phyloP scores from a whole-genome alignment of 2,329 filamentous ascomycete species.

The Stagonosporopsis cucurbitacearum region DNA sequence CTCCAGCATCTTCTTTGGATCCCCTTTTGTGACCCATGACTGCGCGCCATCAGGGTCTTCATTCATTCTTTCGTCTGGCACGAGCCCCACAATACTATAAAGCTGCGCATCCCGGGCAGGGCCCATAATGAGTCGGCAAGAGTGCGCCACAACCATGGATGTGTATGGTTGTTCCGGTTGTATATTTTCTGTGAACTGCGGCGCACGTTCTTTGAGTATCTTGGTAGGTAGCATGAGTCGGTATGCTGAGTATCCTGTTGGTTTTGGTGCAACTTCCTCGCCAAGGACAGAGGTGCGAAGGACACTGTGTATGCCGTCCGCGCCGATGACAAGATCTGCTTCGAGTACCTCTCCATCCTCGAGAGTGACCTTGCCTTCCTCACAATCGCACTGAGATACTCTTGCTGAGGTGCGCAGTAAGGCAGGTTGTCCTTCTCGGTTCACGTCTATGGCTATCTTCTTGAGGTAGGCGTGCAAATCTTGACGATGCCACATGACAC shows the following conservation, averaged over 20 bases:
- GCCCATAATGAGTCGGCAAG: constrained; percentile 55
- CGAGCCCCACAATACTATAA: constrained; percentile 54
- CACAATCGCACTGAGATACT: constrained; percentile 52
- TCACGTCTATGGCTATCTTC: constrained; percentile 46
- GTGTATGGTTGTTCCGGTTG: constrained; percentile 51
- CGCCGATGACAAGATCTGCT: constrained; percentile 60
- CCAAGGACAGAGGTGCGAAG: constrained; percentile 33
- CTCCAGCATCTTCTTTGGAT: constrained; percentile 47
- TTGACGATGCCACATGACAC: constrained; percentile 53
- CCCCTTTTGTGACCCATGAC: constrained; percentile 52
- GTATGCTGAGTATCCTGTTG: constrained; percentile 51
- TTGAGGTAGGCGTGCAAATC: constrained; percentile 56
- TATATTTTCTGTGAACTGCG: constrained; percentile 37
- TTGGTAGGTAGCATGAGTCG: constrained; percentile 44
- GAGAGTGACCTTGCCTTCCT: constrained; percentile 52
- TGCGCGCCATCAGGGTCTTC: constrained; percentile 46
- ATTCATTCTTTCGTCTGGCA: constrained; percentile 53
- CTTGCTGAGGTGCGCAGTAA: constrained; percentile 51
- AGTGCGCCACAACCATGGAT: constrained; percentile 56
- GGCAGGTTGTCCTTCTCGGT: constrained; percentile 40
- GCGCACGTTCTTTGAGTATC: constrained; percentile 27
- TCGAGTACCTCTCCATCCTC: constrained; percentile 51
- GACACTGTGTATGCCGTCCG: constrained; percentile 57
- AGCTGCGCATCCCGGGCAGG: constrained; percentile 52
- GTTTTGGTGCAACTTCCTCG: constrained; percentile 29